phyloP scores from a whole-genome alignment of 2,329 filamentous ascomycete species.

The Neopestalotiopsis rosae region DNA sequence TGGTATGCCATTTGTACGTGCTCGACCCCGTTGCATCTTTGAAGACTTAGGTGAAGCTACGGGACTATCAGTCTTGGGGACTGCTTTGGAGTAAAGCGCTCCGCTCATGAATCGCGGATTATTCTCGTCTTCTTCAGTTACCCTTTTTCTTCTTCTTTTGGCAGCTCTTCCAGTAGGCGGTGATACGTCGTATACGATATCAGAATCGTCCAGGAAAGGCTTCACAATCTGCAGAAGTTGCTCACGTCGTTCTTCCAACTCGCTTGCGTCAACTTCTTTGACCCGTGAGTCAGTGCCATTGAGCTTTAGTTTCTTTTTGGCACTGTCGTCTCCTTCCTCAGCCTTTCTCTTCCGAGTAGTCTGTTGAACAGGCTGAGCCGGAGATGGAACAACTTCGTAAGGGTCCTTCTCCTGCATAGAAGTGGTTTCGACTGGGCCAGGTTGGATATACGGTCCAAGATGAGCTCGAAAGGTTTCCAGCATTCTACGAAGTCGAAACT shows the following conservation, averaged over 20 bases:
- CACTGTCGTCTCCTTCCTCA: too few relatives aligned
- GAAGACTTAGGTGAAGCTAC: too few relatives aligned
- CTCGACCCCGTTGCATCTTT: too few relatives aligned
- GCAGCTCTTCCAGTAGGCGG: neutral
- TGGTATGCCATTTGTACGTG: too few relatives aligned
- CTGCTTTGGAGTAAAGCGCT: neutral
- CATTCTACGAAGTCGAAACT: constrained; percentile 3
- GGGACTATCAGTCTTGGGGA: neutral
- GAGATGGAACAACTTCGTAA: neutral
- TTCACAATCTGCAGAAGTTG: neutral
- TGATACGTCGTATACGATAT: neutral
- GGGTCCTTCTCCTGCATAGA: too few relatives aligned
- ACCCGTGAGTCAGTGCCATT: neutral
- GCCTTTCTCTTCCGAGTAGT: neutral
- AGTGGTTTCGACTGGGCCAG: neutral
- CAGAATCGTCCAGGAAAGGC: neutral
- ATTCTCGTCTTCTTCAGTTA: too few relatives aligned
- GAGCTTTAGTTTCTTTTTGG: neutral
- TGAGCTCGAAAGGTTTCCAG: neutral
- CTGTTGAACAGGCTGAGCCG: neutral
- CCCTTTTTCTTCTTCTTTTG: neutral
- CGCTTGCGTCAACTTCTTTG: neutral
- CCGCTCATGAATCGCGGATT: neutral
- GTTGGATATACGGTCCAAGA: neutral
- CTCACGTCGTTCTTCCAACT: neutral